phyloP scores from a whole-genome alignment of 163 green algal species.

The Scenedesmus sp. region DNA sequence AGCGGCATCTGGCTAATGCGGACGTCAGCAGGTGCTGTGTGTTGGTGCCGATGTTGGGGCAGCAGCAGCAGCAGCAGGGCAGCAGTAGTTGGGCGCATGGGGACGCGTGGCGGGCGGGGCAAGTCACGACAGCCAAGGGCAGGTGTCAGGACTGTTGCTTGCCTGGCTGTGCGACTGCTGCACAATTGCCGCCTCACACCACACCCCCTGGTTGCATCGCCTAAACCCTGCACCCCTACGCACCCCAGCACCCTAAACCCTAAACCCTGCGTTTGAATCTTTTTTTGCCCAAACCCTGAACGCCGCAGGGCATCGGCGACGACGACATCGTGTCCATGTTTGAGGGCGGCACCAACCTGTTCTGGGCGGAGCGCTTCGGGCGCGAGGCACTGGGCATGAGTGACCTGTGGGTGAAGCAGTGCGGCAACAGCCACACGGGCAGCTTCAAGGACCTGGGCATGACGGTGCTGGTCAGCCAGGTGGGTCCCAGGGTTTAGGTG shows the following conservation, averaged over 20 bases:
- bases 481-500: slow-evolving; percentile 57
- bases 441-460: slow-evolving; percentile 99
- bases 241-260: not conserved
- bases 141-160: too few relatives aligned
- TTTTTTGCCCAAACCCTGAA: too few relatives aligned
- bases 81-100: not conserved
- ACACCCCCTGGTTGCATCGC: too few relatives aligned
- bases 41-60: too few relatives aligned
- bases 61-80: not conserved
- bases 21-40: too few relatives aligned
- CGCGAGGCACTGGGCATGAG: slow-evolving; percentile 93
- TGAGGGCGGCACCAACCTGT: slow-evolving; percentile 99
- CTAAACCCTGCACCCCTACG: not conserved
- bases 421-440: slow-evolving; percentile 98
- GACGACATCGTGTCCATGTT: slow-evolving; percentile 99
- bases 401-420: slow-evolving; percentile 99
- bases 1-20: too few relatives aligned
- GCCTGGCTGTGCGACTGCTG: too few relatives aligned
- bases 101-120: not conserved
- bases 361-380: slow-evolving; percentile 99
- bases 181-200: too few relatives aligned
- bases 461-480: slow-evolving; percentile 97
- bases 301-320: slow-evolving; percentile 83
- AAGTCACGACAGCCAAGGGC: not conserved
- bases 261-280: too few relatives aligned